Base-by-base conservation (phyloP, 768 basidiomycete species). In the Clavulina sp. region DNA sequence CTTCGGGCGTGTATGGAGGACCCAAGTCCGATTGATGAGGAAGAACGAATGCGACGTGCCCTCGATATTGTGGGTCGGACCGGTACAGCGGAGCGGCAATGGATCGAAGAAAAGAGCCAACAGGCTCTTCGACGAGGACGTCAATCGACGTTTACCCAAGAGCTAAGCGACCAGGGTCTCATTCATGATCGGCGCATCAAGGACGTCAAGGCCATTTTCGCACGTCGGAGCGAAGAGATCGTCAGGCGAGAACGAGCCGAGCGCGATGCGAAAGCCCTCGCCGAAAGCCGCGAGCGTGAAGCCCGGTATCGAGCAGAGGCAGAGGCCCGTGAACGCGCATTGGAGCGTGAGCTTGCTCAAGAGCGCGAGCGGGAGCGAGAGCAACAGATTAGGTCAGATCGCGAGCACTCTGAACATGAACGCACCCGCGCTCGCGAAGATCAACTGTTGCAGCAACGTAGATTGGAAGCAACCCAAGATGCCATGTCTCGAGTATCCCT, bases 321-420 rank as follows among this genome's bases (percentile, higher is more conserved):
- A 71, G 73, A 55, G 71, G 54, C 41, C 4, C 26, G 23, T 13
- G 51, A 52, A 47, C 7, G 24, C n/a, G 53, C 31, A 74, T 54
- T 73, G 74, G 46, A 71, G 70, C 3, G 62, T 62, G 23, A 62
- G 64, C 57, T 57, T 0, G 65, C 67, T 54, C 65, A 69, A 53
- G 70, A 70, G 57, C 65, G 72, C 51, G 68, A 64, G 51, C 66
- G 68, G 48, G 75, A 80, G 52, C 73, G 78, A 51, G 52, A 68
- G 4, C 68, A n/a, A n/a, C n/a, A n/a, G n/a, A n/a, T n/a, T n/a
- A n/a, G n/a, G n/a, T n/a, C n/a, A n/a, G n/a, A n/a, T n/a, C n/a
- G n/a, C n/a, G n/a, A n/a, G n/a, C n/a, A n/a, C n/a, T n/a, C n/a
- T n/a, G n/a, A n/a, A n/a, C n/a, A n/a, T n/a, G n/a, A n/a, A n/a